phyloP scores from a whole-genome alignment of 768 basidiomycete species.

The Pluteus cervinus region DNA sequence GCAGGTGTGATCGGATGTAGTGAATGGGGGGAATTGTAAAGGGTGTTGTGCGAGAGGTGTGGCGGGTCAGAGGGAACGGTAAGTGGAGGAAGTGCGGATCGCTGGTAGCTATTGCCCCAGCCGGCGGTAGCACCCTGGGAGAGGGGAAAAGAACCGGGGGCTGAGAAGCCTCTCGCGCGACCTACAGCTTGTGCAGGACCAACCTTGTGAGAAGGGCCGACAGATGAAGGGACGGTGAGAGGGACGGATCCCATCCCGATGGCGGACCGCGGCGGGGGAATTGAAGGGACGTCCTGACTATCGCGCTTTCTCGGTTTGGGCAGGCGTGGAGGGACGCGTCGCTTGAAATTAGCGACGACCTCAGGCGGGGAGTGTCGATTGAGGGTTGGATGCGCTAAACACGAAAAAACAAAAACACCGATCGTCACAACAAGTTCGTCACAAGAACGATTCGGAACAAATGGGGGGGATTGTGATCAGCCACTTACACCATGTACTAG shows the following conservation, averaged over 20 bases:
- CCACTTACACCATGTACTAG: conserved; percentile 91
- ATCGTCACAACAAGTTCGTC: conserved; percentile 11
- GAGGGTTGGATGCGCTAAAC: conserved; percentile 80
- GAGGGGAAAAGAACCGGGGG: conserved; percentile 76
- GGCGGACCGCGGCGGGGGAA: conserved; percentile 74
- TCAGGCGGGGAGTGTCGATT: conserved; percentile 87
- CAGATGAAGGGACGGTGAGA: conserved; percentile 53
- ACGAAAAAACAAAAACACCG: conserved; percentile 9
- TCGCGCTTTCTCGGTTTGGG: conserved; percentile 85
- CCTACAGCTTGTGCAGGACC: conserved; percentile 36
- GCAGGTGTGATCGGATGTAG: conserved; percentile 60
- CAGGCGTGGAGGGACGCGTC: conserved; percentile 88
- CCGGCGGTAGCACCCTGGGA: conserved; percentile 48
- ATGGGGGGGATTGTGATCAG: neutral
- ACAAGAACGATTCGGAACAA: conserved; percentile 3
- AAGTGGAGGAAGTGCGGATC: conserved; percentile 70
- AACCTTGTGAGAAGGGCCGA: conserved; percentile 32
- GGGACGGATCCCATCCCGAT: conserved; percentile 65
- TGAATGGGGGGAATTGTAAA: conserved; percentile 56
- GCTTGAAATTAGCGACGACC: conserved; percentile 91
- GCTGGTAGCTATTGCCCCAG: conserved; percentile 57
- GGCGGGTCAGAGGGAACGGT: conserved; percentile 76
- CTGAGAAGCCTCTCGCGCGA: conserved; percentile 75
- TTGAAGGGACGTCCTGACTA: conserved; percentile 56
- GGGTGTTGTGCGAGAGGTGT: conserved; percentile 47